phyloP scores from a whole-genome alignment of 495 filamentous ascomycete genomes.

The Patellaria atrata region DNA sequence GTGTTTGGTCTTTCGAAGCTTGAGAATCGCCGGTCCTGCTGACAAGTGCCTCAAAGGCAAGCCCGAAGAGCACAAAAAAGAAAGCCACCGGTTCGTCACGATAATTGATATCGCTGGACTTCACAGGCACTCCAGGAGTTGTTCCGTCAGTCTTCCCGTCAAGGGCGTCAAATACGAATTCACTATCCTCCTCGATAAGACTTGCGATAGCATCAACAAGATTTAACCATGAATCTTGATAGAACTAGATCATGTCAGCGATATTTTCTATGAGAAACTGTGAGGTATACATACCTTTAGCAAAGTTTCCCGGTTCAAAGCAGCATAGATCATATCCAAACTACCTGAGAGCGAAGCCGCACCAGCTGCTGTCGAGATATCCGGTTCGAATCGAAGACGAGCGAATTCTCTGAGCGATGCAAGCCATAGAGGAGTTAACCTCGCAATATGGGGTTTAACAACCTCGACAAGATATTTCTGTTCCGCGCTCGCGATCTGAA shows the following conservation, averaged over 20 bases:
- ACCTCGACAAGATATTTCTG: slow-evolving; percentile 81
- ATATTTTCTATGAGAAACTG: not conserved
- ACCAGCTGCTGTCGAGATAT: slow-evolving; percentile 78
- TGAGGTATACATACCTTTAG: slow-evolving; percentile 41
- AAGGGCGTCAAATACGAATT: slow-evolving; percentile 90
- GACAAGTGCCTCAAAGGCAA: slow-evolving; percentile 89
- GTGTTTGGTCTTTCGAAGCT: slow-evolving; percentile 60
- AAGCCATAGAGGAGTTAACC: slow-evolving; percentile 83
- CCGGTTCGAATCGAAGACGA: slow-evolving; percentile 83
- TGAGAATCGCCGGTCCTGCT: slow-evolving; percentile 61
- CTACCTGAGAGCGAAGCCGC: slow-evolving; percentile 58
- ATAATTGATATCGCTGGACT: slow-evolving; percentile 74
- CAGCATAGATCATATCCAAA: slow-evolving; percentile 82
- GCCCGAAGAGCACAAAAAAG: slow-evolving; percentile 95
- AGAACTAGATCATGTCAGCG: slow-evolving; percentile 46
- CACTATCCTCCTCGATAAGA: slow-evolving; percentile 91
- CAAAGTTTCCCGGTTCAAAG: slow-evolving; percentile 83
- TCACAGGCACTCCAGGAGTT: slow-evolving; percentile 28
- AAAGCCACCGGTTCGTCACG: slow-evolving; percentile 96
- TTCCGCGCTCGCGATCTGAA: slow-evolving; percentile 91
- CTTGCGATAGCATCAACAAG: slow-evolving; percentile 96
- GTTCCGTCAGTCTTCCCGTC: slow-evolving; percentile 60
- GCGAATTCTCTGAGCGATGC: slow-evolving; percentile 89
- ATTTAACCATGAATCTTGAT: slow-evolving; percentile 94
- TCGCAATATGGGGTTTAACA: slow-evolving; percentile 77